phyloP scores from a whole-genome alignment of 129 eudicot genomes.

The Tagetes patula region DNA sequence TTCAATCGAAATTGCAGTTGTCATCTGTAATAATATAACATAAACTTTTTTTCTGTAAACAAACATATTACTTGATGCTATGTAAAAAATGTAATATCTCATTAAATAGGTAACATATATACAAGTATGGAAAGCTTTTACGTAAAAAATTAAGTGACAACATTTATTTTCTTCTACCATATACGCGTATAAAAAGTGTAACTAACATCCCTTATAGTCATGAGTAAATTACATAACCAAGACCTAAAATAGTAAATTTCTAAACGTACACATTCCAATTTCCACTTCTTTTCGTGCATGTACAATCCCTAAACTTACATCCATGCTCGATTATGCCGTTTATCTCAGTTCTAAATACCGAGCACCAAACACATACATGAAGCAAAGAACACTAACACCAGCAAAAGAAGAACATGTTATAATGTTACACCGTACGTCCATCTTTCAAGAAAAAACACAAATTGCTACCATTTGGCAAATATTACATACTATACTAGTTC shows the following conservation, averaged over 20 bases:
- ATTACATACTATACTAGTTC: background rate
- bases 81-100: background rate
- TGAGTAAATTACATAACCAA: background rate
- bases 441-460: background rate
- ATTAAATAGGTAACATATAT: slow-evolving; percentile 15
- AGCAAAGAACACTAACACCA: background rate
- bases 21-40: slow-evolving; percentile 59
- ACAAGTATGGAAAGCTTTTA: background rate
- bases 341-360: background rate
- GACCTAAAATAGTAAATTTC: background rate
- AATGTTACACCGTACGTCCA: too few relatives aligned
- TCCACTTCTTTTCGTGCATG: background rate
- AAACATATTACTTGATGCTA: background rate
- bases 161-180: slow-evolving; percentile 18
- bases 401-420: background rate
- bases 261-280: slow-evolving; percentile 1
- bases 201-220: background rate
- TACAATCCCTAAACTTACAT: slow-evolving; percentile 14
- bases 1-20: slow-evolving; percentile 89
- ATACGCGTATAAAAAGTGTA: background rate
- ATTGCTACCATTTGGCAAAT: background rate
- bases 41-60: background rate
- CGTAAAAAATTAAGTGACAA: background rate
- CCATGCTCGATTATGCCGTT: slow-evolving; percentile 7
- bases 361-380: background rate